Evolutionary conservation across 2,329 filamentous ascomycete genomes (phyloP).

Genomic region (Aspergillus brasiliensis): DNA sequence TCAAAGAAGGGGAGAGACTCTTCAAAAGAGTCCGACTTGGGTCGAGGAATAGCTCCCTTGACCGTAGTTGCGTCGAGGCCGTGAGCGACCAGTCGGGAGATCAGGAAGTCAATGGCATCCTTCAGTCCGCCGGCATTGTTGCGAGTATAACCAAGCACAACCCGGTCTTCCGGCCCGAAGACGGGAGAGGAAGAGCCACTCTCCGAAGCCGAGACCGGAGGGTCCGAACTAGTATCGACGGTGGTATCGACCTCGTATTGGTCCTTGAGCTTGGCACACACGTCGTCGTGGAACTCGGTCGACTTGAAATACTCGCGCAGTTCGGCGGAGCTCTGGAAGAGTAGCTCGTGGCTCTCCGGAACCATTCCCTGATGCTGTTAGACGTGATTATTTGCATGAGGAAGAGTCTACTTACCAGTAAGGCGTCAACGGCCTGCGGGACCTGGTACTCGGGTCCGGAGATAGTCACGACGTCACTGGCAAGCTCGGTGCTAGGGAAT

Average conservation of each 20-base stretch:
- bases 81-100: constrained; percentile 79
- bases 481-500: constrained; percentile 95
- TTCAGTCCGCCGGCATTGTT: constrained; percentile 96
- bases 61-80: constrained; percentile 86
- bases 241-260: constrained; percentile 91
- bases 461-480: constrained; percentile 92
- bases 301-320: constrained; percentile 82
- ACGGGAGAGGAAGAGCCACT: constrained; percentile 48
- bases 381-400: background rate
- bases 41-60: constrained; percentile 94
- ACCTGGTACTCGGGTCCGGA: constrained; percentile 98
- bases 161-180: constrained; percentile 52
- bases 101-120: constrained; percentile 93
- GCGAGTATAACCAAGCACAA: constrained; percentile 83
- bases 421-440: constrained; percentile 92
- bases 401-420: constrained; percentile 62
- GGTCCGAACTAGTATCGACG: constrained; percentile 56
- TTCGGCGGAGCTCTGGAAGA: constrained; percentile 74
- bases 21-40: constrained; percentile 98
- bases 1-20: constrained; percentile 96
- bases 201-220: constrained; percentile 28
- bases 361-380: constrained; percentile 76
- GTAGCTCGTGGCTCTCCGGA: constrained; percentile 89
- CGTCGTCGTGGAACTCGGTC: constrained; percentile 75
- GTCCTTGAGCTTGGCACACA: constrained; percentile 79